These are phyloP conservation scores for Cladorrhinum samala DNA, from an alignment of 495 filamentous ascomycete genomes.

Conservation along the genomic window DNA sequence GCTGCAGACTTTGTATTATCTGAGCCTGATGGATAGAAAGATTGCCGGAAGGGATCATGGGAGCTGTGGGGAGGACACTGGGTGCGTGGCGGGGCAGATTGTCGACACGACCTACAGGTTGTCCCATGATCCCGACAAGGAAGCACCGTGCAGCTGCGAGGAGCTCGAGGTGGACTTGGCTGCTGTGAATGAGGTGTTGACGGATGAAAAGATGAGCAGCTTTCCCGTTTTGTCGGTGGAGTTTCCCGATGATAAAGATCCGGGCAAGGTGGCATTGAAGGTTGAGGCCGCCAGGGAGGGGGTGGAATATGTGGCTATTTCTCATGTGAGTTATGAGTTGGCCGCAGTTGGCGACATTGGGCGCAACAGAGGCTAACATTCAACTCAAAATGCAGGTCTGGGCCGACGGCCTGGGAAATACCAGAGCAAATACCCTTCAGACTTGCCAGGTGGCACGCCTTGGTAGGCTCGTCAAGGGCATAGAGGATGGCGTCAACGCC, in stretches of 20 bases:
- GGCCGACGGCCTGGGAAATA: conserved; percentile 33
- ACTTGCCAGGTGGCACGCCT: conserved; percentile 24
- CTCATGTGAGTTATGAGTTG: conserved; percentile 17
- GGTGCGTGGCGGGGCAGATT: conserved; percentile 22
- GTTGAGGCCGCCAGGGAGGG: conserved; percentile 7
- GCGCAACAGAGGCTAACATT: too few species aligned
- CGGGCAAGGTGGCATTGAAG: conserved; percentile 1
- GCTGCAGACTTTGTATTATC: conserved; percentile 14
- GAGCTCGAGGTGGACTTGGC: conserved; percentile 11
- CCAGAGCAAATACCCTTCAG: conserved; percentile 23
- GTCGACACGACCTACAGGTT: conserved; percentile 14
- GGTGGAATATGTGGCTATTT: conserved; percentile 23
- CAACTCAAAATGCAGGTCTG: conserved; percentile 19
- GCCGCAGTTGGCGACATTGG: too few species aligned
- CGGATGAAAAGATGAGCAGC: not conserved
- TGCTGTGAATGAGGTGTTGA: conserved; percentile 9
- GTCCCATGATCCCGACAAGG: conserved; percentile 4
- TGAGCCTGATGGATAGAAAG: conserved; percentile 13
- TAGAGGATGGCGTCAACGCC: not conserved
- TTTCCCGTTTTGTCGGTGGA: conserved; percentile 12
- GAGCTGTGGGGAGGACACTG: conserved; percentile 7
- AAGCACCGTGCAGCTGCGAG: conserved; percentile 13
- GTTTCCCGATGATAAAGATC: conserved; percentile 6
- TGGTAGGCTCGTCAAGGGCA: conserved; percentile 4
- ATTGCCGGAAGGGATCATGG: conserved; percentile 14